Conservation (phyloP, 164 flowering plant genomes). For the Hamamelis virginiana region DNA sequence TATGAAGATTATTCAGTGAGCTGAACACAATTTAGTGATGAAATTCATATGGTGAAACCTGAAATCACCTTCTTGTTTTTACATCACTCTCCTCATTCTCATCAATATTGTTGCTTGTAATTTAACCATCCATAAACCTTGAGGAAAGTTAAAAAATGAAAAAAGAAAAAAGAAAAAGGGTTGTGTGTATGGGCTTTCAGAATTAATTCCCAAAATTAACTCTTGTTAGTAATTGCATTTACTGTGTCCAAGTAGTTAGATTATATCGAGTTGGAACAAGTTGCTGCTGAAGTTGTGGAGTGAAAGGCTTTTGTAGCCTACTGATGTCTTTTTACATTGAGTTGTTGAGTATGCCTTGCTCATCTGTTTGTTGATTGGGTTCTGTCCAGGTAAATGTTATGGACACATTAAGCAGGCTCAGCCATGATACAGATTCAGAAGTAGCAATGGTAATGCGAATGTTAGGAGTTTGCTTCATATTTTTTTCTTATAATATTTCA, state of each 20-base stretch:
- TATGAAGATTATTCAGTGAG: background rate
- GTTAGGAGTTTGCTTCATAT: background rate
- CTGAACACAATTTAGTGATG: background rate
- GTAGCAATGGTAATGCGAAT: slow-evolving; percentile 77
- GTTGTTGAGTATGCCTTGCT: background rate
- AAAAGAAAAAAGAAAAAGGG: too few species aligned
- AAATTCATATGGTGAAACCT: background rate
- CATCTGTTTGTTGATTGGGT: background rate
- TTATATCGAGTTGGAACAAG: background rate
- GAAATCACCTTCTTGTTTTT: too few species aligned
- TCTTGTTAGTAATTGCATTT: background rate
- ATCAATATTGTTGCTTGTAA: too few species aligned
- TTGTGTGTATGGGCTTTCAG: too few species aligned
- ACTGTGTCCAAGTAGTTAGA: background rate
- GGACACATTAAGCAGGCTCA: slow-evolving; percentile 95
- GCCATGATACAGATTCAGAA: slow-evolving; percentile 96
- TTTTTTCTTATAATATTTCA: background rate
- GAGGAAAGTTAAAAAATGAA: too few species aligned
- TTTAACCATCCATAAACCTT: too few species aligned
- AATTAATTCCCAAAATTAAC: background rate
- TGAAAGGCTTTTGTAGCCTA: too few species aligned
- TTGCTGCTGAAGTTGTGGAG: background rate
- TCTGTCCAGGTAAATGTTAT: slow-evolving; percentile 82
- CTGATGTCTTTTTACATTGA: background rate
- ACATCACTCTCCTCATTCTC: too few species aligned